These are phyloP conservation scores for Suhomyces panamericanus DNA, from an alignment of 1,139 yeast genomes.

Conservation along the genomic window DNA sequence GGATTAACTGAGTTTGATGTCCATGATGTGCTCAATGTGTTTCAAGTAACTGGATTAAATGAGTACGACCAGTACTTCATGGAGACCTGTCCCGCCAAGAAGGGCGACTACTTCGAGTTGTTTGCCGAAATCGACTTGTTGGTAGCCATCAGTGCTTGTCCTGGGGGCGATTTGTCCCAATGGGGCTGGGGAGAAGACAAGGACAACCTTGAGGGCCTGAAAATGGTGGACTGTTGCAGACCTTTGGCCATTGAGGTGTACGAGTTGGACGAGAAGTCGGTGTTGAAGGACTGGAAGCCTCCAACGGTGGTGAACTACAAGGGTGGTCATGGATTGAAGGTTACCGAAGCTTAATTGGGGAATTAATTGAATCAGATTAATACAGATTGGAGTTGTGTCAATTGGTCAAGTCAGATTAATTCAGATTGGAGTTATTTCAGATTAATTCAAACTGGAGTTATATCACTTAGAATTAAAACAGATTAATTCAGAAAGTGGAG, in stretches of 20 bases:
- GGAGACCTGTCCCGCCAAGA: constrained; percentile 66
- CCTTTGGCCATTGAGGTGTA: constrained; percentile 65
- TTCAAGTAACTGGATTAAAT: constrained; percentile 68
- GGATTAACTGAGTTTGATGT: constrained; percentile 67
- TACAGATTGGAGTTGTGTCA: no score
- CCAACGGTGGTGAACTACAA: constrained; percentile 53
- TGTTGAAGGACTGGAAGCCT: constrained; percentile 50
- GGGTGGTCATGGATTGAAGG: constrained; percentile 56
- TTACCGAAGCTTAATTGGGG: constrained; percentile 14
- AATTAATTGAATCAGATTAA: no score
- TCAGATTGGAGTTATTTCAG: no score
- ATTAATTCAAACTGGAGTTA: no score
- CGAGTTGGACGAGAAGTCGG: constrained; percentile 44
- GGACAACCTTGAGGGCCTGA: constrained; percentile 44
- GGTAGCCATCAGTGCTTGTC: constrained; percentile 68
- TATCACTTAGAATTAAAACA: no score
- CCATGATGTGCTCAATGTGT: constrained; percentile 68
- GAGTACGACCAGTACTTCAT: constrained; percentile 66
- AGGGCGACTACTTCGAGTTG: constrained; percentile 61
- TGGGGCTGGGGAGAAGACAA: constrained; percentile 71
- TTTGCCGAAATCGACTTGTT: constrained; percentile 67
- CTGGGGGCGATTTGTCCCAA: constrained; percentile 67
- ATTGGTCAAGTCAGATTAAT: no score
- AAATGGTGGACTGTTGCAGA: constrained; percentile 62
- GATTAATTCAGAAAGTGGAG: no score